A percentile compares a stretch with the other conserved stretches of the same genome.
phyloP scores from a whole-genome alignment of 2,329 filamentous ascomycete species.

The Colletotrichum siamense region DNA sequence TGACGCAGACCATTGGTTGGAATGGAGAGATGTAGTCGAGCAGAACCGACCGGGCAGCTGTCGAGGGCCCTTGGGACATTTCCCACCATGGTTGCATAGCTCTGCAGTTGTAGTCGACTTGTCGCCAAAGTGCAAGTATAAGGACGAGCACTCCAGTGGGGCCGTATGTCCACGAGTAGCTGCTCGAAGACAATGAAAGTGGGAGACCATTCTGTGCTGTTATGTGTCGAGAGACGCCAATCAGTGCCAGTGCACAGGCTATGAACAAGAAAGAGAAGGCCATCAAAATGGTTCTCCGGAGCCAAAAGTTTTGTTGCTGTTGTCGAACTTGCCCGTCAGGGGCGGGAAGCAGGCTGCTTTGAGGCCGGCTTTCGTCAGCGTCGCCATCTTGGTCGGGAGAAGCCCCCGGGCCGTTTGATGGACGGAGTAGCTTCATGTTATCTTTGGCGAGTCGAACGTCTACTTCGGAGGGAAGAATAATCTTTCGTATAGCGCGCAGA shows the following conservation, averaged over 20 bases:
- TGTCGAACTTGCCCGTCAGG: fast-evolving
- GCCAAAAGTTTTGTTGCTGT: neutral
- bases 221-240: neutral
- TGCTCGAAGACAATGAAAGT: neutral
- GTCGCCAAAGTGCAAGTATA: neutral
- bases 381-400: neutral
- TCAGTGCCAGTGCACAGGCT: fast-evolving
- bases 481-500: too few species aligned
- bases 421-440: too few species aligned
- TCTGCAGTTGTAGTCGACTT: neutral
- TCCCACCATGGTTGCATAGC: neutral
- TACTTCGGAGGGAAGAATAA: too few species aligned
- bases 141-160: neutral
- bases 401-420: too few species aligned
- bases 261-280: neutral
- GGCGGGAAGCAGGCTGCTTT: neutral
- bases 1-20: fast-evolving
- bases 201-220: neutral
- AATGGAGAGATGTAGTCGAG: neutral
- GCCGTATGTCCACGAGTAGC: neutral
- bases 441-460: too few species aligned
- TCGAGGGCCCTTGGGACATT: neutral
- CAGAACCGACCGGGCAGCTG: neutral
- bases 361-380: too few species aligned
- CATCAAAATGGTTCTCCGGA: neutral